Percentiles rank a stretch among this genome's conserved stretches.
Conservation (phyloP, 495 filamentous ascomycete genomes). For the Tuber melanosporum region DNA sequence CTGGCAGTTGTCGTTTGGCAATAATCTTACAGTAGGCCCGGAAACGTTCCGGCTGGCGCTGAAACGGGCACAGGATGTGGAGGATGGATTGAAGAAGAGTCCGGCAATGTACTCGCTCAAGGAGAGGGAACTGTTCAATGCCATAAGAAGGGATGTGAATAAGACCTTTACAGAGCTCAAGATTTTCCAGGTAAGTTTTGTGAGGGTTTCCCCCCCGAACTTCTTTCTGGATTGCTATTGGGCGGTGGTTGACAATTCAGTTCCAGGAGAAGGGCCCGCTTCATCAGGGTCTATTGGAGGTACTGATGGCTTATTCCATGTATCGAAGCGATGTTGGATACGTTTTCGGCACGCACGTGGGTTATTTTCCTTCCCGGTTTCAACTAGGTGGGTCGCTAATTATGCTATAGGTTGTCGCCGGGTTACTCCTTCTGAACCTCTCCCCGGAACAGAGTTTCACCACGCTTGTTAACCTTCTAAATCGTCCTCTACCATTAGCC, state of each 20-base stretch:
- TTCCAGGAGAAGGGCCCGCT: constrained; percentile 53
- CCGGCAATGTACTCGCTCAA: constrained; percentile 45
- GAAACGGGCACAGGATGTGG: constrained; percentile 62
- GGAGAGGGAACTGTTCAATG: constrained; percentile 59
- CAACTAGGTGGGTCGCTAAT: constrained; percentile 34
- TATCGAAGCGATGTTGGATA: constrained; percentile 93
- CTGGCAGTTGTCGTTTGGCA: constrained; percentile 84
- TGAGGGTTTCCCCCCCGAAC: not conserved
- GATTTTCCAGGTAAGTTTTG: constrained; percentile 64
- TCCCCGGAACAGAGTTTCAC: constrained; percentile 68
- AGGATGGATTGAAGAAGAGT: constrained; percentile 47
- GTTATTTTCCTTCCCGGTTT: constrained; percentile 30
- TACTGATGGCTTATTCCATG: constrained; percentile 83
- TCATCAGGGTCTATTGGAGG: constrained; percentile 67
- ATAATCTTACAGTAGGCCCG: constrained; percentile 71
- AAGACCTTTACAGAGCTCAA: constrained; percentile 72
- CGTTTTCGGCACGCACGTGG: constrained; percentile 73
- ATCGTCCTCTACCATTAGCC: constrained; percentile 77
- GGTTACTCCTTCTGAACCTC: constrained; percentile 75
- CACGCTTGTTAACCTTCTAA: constrained; percentile 78
- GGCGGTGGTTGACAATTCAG: constrained; percentile 7
- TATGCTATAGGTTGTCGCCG: constrained; percentile 63
- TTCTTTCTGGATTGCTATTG: not conserved
- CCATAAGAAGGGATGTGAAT: constrained; percentile 63
- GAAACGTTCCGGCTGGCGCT: constrained; percentile 74